These are phyloP conservation scores for Cladosporium sp. DNA, from an alignment of 2,329 filamentous ascomycete species.

Conservation along the genomic window DNA sequence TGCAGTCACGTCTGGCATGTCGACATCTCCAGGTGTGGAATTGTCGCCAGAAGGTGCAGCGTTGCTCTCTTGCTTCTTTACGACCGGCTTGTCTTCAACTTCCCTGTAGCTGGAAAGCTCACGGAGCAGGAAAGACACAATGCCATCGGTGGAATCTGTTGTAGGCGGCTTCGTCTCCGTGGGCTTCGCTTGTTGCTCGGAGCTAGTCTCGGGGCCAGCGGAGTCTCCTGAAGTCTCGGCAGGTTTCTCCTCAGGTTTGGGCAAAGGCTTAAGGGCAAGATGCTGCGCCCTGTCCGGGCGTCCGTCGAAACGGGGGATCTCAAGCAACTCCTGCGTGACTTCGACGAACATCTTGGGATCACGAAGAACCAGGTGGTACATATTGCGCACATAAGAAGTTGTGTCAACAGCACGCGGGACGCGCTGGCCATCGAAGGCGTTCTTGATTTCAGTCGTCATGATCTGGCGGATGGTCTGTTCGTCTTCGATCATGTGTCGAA, in stretches of 20 bases:
- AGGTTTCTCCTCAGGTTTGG: slow-evolving; percentile 18
- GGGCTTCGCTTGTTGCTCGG: slow-evolving; percentile 61
- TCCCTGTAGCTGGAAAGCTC: slow-evolving; percentile 91
- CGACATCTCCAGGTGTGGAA: slow-evolving; percentile 49
- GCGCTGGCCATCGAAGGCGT: slow-evolving; percentile 63
- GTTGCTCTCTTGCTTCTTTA: slow-evolving; percentile 48
- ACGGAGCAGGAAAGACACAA: slow-evolving; percentile 91
- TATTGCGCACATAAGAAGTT: slow-evolving; percentile 70
- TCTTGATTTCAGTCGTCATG: slow-evolving; percentile 84
- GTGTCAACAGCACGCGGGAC: slow-evolving; percentile 63
- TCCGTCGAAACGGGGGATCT: slow-evolving; percentile 65
- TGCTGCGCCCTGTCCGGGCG: slow-evolving; percentile 54
- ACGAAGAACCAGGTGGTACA: slow-evolving; percentile 78
- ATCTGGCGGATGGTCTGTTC: slow-evolving; percentile 87
- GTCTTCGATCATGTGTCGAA: slow-evolving; percentile 93
- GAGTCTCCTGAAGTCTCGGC: slow-evolving; percentile 45
- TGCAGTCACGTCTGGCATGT: slow-evolving; percentile 49
- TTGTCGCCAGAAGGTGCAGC: slow-evolving; percentile 37
- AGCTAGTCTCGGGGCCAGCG: slow-evolving; percentile 16
- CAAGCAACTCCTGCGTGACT: slow-evolving; percentile 80
- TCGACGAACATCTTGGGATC: slow-evolving; percentile 85
- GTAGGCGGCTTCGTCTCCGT: slow-evolving; percentile 77
- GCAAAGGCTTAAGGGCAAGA: slow-evolving; percentile 51
- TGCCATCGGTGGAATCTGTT: slow-evolving; percentile 89
- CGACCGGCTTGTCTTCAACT: slow-evolving; percentile 78